Evolutionary conservation across 352 stramenopile genomes (phyloP), one percentile per base, ranked within the genome.

Genomic region (Phytophthora multivora): DNA sequence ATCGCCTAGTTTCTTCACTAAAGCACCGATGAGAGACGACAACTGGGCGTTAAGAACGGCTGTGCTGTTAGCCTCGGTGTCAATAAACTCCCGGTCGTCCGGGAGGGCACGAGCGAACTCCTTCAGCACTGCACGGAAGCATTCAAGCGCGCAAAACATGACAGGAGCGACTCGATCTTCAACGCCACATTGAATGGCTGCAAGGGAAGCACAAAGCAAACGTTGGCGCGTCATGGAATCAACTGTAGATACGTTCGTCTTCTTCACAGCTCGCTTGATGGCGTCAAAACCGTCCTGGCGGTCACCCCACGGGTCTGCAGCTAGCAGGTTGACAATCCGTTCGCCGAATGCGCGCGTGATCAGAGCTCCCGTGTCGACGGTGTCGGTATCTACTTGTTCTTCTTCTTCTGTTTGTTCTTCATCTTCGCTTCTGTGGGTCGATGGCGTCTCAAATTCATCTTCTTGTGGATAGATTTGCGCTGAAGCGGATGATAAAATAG

Each of bases 81-180:
- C 70, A 30, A 64, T 51, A 35, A 84, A 86, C n/a, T 33, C 25
- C 1, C 69, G 69, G 15, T 90, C 78, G 28, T 62, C 45, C 21
- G 59, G 52, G 7, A 88, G 21, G 3, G 81, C 71, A 2, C 76
- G 75, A 5, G 77, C 48, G 54, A 89, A 91, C 51, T 81, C 79
- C 26, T 89, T 88, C 5, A 93, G 64, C n/a, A 93, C 60, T 13
- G 71, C 51, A 33, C 73, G 70, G 12, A 94, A 66, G 39, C 81
- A 91, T 28, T 94, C 81, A n/a, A 94, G 70, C 12, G 83, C 73
- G 39, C 86, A 94, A 69, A 88, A 94, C 81, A 94, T 90, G 47
- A 94, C 86, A 5, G 86, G 83, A 2, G 80, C 80, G 0, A 94
- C 83, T 18, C 80, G 81, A 58, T 93, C 86, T 8, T 91, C 83